phyloP scores from a whole-genome alignment of 176 grass and related monocot species.

The Ensete ventricosum region DNA sequence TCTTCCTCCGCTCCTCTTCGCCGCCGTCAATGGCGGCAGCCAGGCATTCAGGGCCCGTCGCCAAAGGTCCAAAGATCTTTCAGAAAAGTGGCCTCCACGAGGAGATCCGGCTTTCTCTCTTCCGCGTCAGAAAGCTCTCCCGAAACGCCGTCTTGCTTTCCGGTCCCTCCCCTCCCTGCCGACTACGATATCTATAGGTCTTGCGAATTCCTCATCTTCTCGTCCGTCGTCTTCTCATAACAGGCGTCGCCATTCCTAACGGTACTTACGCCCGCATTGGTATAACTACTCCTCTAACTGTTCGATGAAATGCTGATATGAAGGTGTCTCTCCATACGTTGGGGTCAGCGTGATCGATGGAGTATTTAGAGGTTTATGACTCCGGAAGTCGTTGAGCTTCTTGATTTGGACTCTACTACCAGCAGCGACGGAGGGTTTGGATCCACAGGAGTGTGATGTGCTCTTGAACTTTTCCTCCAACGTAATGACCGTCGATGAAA shows the following conservation, averaged over 20 bases:
- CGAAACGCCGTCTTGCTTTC: slow-evolving; percentile 53
- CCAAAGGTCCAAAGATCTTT: slow-evolving; percentile 40
- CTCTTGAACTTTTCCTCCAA: background rate
- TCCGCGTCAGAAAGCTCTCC: slow-evolving; percentile 82
- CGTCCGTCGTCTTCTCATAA: background rate
- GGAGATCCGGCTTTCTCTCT: slow-evolving; percentile 4
- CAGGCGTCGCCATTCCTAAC: slow-evolving; percentile 56
- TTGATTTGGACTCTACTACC: slow-evolving; percentile 60
- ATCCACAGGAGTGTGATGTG: slow-evolving; percentile 56
- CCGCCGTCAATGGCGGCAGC: slow-evolving; percentile 6
- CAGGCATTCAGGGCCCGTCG: slow-evolving; percentile 30
- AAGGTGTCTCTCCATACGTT: slow-evolving; percentile 39
- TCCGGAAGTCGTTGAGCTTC: slow-evolving; percentile 69
- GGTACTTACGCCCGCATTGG: slow-evolving; percentile 84
- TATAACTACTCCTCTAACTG: slow-evolving; percentile 15
- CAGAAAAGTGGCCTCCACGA: background rate
- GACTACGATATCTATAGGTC: slow-evolving; percentile 92
- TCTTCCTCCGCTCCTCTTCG: background rate
- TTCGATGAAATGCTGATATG: slow-evolving; percentile 23
- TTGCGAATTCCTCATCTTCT: background rate
- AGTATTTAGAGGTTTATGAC: slow-evolving; percentile 52
- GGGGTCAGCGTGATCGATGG: slow-evolving; percentile 85
- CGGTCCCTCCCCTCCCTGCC: slow-evolving; percentile 47
- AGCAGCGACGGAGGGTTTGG: slow-evolving; percentile 72
- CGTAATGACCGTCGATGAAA: background rate